phyloP scores from a whole-genome alignment of 768 basidiomycete species.

The Leccinum disarticulatum region DNA sequence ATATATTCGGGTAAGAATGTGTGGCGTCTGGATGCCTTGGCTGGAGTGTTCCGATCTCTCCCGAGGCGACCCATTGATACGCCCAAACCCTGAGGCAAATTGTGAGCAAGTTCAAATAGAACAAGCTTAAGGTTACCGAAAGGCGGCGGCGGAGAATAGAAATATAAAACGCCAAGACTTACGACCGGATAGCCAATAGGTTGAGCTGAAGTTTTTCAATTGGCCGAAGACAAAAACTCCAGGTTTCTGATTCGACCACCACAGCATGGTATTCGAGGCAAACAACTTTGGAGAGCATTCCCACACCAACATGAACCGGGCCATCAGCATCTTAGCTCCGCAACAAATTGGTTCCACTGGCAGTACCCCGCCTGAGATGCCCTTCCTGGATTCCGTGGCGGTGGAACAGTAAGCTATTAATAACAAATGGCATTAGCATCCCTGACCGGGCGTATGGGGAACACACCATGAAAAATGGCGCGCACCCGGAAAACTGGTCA shows the following conservation, averaged over 20 bases:
- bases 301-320: background rate
- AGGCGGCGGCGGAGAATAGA: too few relatives aligned
- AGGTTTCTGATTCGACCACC: background rate
- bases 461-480: background rate
- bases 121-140: background rate
- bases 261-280: conserved; percentile 4
- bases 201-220: background rate
- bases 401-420: background rate
- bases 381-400: background rate
- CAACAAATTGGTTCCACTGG: background rate
- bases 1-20: background rate
- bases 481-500: background rate
- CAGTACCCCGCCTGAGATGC: background rate
- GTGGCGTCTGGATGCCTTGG: background rate
- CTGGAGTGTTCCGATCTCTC: background rate
- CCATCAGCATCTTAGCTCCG: background rate
- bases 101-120: background rate
- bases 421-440: too few relatives aligned
- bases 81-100: background rate
- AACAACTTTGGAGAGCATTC: background rate
- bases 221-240: background rate
- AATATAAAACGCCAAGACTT: background rate
- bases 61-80: background rate
- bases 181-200: too few relatives aligned
- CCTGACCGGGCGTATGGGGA: too few relatives aligned